Evolutionary conservation across 2,329 filamentous ascomycete species (phyloP).

Genomic region (Phoma herbarum): DNA sequence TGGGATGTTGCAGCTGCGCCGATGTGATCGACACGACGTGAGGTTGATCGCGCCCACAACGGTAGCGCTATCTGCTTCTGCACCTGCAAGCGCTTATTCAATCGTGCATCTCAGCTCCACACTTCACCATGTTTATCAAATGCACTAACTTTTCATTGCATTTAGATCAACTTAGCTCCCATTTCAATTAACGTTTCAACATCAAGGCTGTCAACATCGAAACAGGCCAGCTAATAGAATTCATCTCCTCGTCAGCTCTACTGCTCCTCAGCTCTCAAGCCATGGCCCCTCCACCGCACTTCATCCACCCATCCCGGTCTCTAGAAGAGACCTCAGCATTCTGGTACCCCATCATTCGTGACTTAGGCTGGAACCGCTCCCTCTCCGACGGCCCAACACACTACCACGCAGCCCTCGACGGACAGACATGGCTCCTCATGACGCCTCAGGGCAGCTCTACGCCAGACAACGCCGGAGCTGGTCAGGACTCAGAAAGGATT

Average conservation of each 20-base stretch:
- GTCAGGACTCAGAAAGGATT: too few relatives aligned
- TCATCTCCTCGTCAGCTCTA: too few relatives aligned
- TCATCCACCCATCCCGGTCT: not conserved
- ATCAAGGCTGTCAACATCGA: not conserved
- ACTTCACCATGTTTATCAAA: not conserved
- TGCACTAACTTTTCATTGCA: too few relatives aligned
- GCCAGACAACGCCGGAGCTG: too few relatives aligned
- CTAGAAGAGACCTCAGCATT: not conserved
- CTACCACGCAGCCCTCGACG: not conserved
- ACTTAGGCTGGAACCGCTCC: not conserved
- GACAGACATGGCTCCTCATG: not conserved
- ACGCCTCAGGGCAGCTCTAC: not conserved
- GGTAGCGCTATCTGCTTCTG: not conserved
- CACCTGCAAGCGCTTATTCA: not conserved
- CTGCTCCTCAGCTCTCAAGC: not conserved
- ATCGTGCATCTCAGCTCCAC: not conserved
- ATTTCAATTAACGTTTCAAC: too few relatives aligned
- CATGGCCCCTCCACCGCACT: not conserved
- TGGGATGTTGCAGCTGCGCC: not conserved
- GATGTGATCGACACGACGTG: slow-evolving; percentile 4
- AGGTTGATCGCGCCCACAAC: not conserved
- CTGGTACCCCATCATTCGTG: not conserved
- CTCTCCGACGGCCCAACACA: not conserved
- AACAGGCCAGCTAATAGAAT: not conserved
- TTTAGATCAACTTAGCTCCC: too few relatives aligned